Evolutionary conservation across 148 eudicot genomes (phyloP).

Genomic region (Limonium bicolor): DNA sequence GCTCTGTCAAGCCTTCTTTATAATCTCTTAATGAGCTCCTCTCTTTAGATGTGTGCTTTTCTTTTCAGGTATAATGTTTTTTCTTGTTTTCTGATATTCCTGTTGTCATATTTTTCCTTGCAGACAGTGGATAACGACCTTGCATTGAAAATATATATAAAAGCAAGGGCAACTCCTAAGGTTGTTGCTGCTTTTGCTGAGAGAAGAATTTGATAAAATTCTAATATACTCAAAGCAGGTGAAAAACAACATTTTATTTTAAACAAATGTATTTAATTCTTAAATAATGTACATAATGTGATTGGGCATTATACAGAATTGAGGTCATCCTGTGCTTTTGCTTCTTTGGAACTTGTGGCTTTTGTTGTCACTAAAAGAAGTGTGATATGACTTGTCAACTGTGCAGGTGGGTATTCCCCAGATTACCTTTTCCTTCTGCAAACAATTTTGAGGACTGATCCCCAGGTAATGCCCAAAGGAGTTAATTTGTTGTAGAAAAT

Average conservation of each 20-base stretch:
- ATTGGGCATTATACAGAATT: no score
- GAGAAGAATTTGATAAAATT: slow-evolving; percentile 90
- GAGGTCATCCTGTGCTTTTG: no score
- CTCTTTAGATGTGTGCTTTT: not conserved
- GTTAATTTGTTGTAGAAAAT: no score
- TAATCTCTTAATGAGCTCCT: not conserved
- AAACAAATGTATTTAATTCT: not conserved
- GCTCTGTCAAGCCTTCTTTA: no score
- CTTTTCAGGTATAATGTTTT: no score
- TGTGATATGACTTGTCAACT: not conserved
- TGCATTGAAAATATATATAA: slow-evolving; percentile 84
- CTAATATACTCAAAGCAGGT: slow-evolving; percentile 93
- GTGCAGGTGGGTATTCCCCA: slow-evolving; percentile 91
- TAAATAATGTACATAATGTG: no score
- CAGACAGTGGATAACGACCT: slow-evolving; percentile 97
- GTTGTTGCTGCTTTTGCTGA: slow-evolving; percentile 98
- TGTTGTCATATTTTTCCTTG: slow-evolving; percentile 8
- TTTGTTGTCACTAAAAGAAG: no score
- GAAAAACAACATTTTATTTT: slow-evolving; percentile 1
- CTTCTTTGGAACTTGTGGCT: no score
- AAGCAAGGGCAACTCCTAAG: slow-evolving; percentile 96
- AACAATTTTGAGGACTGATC: slow-evolving; percentile 85
- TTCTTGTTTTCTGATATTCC: not conserved
- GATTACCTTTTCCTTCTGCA: slow-evolving; percentile 92
- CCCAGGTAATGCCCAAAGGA: slow-evolving; percentile 78